phyloP scores from a whole-genome alignment of 2,329 filamentous ascomycete genomes.

The Botrytis fabae region DNA sequence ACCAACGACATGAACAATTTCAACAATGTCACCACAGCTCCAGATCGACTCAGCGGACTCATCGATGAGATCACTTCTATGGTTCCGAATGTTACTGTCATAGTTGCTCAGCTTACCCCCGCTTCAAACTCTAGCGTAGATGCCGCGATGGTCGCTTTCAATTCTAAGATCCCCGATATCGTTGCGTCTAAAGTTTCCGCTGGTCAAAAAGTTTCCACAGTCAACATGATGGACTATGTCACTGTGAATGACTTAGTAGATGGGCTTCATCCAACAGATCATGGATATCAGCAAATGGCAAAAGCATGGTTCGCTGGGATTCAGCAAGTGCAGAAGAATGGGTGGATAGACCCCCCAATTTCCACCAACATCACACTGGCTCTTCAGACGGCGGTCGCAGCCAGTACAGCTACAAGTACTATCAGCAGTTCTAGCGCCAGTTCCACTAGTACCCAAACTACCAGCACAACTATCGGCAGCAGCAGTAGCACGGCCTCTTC shows the following conservation, averaged over 20 bases:
- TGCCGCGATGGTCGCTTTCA: slow-evolving; percentile 22
- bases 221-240: slow-evolving; percentile 27
- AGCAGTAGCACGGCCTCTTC: neutral
- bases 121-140: slow-evolving; percentile 8
- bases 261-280: slow-evolving; percentile 31
- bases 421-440: neutral
- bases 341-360: slow-evolving; percentile 18
- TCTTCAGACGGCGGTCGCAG: neutral
- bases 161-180: slow-evolving; percentile 28
- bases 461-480: neutral
- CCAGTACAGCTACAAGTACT: neutral
- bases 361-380: neutral
- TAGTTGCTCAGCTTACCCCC: slow-evolving; percentile 44
- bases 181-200: slow-evolving; percentile 18
- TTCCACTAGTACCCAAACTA: neutral
- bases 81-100: slow-evolving; percentile 40
- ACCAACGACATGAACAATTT: slow-evolving; percentile 41
- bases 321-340: slow-evolving; percentile 10
- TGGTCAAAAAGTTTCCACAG: slow-evolving; percentile 23
- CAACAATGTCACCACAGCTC: slow-evolving; percentile 35
- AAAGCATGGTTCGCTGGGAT: slow-evolving; percentile 26
- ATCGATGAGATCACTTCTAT: slow-evolving; percentile 40
- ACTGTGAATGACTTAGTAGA: slow-evolving; percentile 22
- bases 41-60: slow-evolving; percentile 39
- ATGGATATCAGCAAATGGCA: slow-evolving; percentile 30